Evolutionary conservation across 495 filamentous ascomycete species (phyloP), one percentile per base, ranked within the genome.

Genomic region (Astrocystis sublimbata): DNA sequence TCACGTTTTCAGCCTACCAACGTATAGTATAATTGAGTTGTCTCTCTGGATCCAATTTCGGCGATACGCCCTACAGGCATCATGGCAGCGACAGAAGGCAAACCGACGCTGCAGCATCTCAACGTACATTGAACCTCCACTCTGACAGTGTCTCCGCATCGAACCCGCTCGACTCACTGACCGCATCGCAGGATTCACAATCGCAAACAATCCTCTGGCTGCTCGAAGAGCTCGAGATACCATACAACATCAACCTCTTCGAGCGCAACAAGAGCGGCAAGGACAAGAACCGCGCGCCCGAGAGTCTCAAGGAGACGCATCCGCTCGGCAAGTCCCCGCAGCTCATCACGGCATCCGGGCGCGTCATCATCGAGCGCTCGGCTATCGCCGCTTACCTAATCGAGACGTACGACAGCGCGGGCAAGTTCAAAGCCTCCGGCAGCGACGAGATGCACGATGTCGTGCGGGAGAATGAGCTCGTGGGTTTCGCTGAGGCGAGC

Each of bases 191-290:
- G 69, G 66, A 70, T 59, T 76, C 72, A 8, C 69, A 73, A 67
- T 74, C 72, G 23, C 69, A 78, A 56, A 63, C 70, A 30, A 69
- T 69, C 21, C 62, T 76, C 42, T 76, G 72, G 75, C 69, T 76
- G 26, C 67, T 74, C 19, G 75, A 77, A 49, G 75, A 77, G 40
- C 65, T 77, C 15, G 68, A 59, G 19, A 70, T 76, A 54, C 64
- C 71, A 12, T 77, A 77, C 69, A 67, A 72, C 50, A 65, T 77
- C 24, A 63, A 69, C 0, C 62, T 67, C 13, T 69, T 74, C 66
- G 28, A 60, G 3, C 73, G 75, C 52, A 46, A n/a, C 1, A 38
- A 45, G 42, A 24, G 17, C 33, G 65, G 68, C 19, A 61, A 61
- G 5, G 21, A 60, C 9, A 55, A 31, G 50, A 57, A 61, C 31